Evolutionary conservation across 805 yeast species (phyloP).

Genomic region (Barnettozyma siamensis): DNA sequence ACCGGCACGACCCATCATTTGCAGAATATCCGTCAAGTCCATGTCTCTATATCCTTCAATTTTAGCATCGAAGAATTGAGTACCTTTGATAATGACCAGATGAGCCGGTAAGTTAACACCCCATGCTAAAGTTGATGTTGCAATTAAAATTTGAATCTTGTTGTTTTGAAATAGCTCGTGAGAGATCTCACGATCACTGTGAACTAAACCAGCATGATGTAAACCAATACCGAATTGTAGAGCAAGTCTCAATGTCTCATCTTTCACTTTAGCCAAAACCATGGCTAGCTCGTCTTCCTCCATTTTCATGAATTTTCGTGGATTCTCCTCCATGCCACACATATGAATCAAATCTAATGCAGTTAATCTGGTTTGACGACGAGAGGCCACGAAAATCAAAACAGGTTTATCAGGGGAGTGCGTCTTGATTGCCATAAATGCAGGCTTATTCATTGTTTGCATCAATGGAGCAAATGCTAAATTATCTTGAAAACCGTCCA

Average conservation of each 20-base stretch:
- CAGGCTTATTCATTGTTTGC: constrained; percentile 67
- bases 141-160: constrained; percentile 79
- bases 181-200: constrained; percentile 83
- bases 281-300: constrained; percentile 43
- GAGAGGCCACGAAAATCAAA: constrained; percentile 94
- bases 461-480: constrained; percentile 65
- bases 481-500: constrained; percentile 83
- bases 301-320: constrained; percentile 54
- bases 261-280: constrained; percentile 64
- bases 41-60: constrained; percentile 91
- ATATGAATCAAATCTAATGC: constrained; percentile 65
- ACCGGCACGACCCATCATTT: constrained; percentile 99
- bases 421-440: constrained; percentile 71
- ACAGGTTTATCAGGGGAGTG: constrained; percentile 74
- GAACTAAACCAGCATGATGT: constrained; percentile 95
- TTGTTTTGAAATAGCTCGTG: constrained; percentile 83
- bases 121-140: constrained; percentile 98
- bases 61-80: constrained; percentile 90
- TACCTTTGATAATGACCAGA: constrained; percentile 92
- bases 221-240: constrained; percentile 82
- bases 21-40: constrained; percentile 94
- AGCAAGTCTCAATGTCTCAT: constrained; percentile 74
- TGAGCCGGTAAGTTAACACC: constrained; percentile 99
- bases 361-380: constrained; percentile 89
- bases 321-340: constrained; percentile 61